Base-by-base conservation (phyloP, 2,329 filamentous ascomycete species). In the Metarhizium album region DNA sequence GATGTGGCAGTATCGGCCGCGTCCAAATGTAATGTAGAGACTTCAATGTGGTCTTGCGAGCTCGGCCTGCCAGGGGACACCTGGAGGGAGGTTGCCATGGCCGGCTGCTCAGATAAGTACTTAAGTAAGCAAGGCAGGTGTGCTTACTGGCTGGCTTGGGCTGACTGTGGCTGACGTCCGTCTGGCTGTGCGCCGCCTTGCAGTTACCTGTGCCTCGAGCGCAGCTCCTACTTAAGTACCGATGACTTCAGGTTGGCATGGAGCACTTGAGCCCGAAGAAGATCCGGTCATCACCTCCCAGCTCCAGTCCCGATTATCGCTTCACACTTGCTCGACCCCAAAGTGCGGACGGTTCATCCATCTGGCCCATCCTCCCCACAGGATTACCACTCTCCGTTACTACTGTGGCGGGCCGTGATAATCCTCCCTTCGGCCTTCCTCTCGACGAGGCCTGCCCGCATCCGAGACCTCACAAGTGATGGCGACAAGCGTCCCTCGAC, bases 401-500 rank as follows among this genome's bases (percentile, higher is more conserved):
- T 45, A 55, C 54, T 48, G 55, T 54, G 59, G 57, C 48, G 45
- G 51, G 45, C 38, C 46, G 48, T 47, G 47, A 50, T 47, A 53
- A 51, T 45, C 55, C 56, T 33, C 27, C 46, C 56, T 46, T 52
- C 52, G 49, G 50, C 53, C 48, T 50, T 51, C 58, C 51, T 51
- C 50, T 53, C 53, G 52, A 59, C 56, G 53, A 51, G 59, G 56
- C 57, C 18, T 29, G 23, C 31, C 2, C 45, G 8, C 22, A 11
- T 24, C 40, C 3, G 59, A n/a, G 8, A 55, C 58, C 58, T 55
- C 58, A 55, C 53, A 57, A 55, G 57, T 49, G 52, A 68, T 75
- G 74, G 60, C 70, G 53, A 59, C 62, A 55, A 70, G 58, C 51
- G 80, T 96, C 59, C 91, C 93, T 52, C 87, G 91, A 73, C 91